These are phyloP conservation scores for Colletotrichum scovillei DNA, from an alignment of 2,329 filamentous ascomycete genomes.

Conservation along the genomic window DNA sequence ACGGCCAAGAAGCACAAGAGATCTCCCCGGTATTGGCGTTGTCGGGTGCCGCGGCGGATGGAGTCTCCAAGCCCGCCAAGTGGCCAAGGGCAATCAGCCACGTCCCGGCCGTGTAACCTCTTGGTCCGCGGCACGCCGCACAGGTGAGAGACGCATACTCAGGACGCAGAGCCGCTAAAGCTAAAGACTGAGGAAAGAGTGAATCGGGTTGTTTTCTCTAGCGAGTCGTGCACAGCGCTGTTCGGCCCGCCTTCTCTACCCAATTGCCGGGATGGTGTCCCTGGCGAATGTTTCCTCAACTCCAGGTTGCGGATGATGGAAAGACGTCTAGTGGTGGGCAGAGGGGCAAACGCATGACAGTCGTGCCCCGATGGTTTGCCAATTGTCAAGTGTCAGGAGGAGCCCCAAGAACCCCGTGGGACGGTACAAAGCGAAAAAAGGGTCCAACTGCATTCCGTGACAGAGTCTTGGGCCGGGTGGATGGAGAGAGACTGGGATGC, in stretches of 20 bases:
- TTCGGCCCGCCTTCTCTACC: neutral
- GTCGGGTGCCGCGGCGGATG: conserved; percentile 4
- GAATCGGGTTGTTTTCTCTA: conserved; percentile 4
- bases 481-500: conserved; percentile 14
- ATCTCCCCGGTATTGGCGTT: conserved; percentile 23
- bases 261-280: conserved; percentile 11
- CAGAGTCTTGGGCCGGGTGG: conserved; percentile 1
- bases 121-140: neutral
- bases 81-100: conserved; percentile 30
- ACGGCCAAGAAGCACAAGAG: conserved; percentile 30
- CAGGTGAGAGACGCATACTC: neutral
- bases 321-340: conserved; percentile 5
- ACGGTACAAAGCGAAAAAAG: conserved; percentile 10
- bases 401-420: conserved; percentile 19
- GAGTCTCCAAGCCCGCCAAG: conserved; percentile 20
- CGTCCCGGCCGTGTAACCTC: neutral
- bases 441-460: conserved; percentile 4
- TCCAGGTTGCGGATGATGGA: neutral
- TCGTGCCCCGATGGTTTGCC: conserved; percentile 11
- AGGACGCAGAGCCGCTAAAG: neutral
- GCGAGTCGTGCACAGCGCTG: conserved; percentile 21
- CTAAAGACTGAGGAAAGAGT: conserved; percentile 6
- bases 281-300: conserved; percentile 26
- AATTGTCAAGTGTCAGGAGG: conserved; percentile 23
- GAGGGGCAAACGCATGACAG: conserved; percentile 18